phyloP scores from a whole-genome alignment of 441 rosid genomes.

The Aquilaria agallochum region DNA sequence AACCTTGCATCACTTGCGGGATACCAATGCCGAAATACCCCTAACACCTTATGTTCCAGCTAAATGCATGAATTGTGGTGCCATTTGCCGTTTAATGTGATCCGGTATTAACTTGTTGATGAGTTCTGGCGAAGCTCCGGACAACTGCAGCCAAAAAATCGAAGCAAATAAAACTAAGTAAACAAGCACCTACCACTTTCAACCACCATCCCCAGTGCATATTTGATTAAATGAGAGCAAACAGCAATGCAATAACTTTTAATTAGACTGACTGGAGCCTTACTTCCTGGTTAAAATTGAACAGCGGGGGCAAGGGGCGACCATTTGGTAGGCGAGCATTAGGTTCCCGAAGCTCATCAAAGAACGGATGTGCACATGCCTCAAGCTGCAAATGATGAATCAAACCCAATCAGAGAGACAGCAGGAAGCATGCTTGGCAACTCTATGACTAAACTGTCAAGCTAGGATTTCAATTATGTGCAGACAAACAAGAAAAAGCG shows the following conservation, averaged over 20 bases:
- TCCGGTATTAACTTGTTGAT: constrained; percentile 59
- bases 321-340: constrained; percentile 58
- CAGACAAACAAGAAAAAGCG: neutral
- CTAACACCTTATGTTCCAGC: constrained; percentile 24
- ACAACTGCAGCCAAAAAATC: constrained; percentile 27
- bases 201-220: no score
- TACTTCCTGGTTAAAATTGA: constrained; percentile 59
- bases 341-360: constrained; percentile 73
- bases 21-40: no score
- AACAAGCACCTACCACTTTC: neutral
- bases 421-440: neutral
- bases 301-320: constrained; percentile 47
- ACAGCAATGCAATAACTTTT: neutral
- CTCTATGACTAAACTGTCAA: no score
- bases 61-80: constrained; percentile 29
- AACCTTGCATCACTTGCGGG: no score
- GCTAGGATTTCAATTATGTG: no score
- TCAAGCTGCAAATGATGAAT: constrained; percentile 42
- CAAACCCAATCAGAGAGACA: neutral
- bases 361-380: constrained; percentile 67
- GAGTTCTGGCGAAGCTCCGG: constrained; percentile 57
- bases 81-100: constrained; percentile 43
- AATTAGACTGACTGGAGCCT: neutral
- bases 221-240: constrained; percentile 1
- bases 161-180: neutral